These are phyloP conservation scores for Cyclospora cayetanensis DNA, from an alignment of 169 alveolate species.

Conservation along the genomic window DNA sequence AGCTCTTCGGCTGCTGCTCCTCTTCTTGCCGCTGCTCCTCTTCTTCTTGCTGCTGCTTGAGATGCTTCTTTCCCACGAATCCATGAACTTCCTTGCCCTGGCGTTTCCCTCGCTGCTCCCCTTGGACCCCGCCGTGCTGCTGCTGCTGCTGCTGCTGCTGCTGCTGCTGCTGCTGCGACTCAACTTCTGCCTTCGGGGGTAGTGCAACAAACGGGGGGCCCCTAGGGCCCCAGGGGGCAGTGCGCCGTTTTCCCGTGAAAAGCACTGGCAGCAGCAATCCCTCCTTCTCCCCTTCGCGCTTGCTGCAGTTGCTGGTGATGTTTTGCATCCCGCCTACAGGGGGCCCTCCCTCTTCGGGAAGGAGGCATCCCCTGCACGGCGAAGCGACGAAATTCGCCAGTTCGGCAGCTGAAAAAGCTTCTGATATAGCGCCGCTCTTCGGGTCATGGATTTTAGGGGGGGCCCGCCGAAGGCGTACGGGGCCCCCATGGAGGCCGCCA, in stretches of 20 bases:
- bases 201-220: slow-evolving; percentile 18
- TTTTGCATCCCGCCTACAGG: too few species aligned
- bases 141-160: slow-evolving; percentile 1
- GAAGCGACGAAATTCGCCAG: too few species aligned
- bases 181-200: background rate
- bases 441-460: too few species aligned
- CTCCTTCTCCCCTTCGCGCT: background rate
- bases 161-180: slow-evolving; percentile 32
- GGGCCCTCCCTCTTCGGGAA: too few species aligned
- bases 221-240: slow-evolving; percentile 34
- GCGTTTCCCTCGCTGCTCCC: background rate
- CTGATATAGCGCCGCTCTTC: too few species aligned
- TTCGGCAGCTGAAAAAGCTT: too few species aligned
- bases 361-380: too few species aligned
- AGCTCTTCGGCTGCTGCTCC: background rate
- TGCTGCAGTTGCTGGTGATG: slow-evolving; percentile 4
- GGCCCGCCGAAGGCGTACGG: too few species aligned
- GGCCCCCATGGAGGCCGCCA: too few species aligned
- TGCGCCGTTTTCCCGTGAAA: background rate
- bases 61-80: background rate
- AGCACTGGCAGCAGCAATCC: background rate
- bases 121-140: background rate
- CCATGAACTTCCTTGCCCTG: slow-evolving; percentile 1
- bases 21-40: slow-evolving; percentile 30
- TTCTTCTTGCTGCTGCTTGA: slow-evolving; percentile 4